Evolutionary conservation across 108 stramenopile species (phyloP).

Genomic region (Nannochloropsis granulata): DNA sequence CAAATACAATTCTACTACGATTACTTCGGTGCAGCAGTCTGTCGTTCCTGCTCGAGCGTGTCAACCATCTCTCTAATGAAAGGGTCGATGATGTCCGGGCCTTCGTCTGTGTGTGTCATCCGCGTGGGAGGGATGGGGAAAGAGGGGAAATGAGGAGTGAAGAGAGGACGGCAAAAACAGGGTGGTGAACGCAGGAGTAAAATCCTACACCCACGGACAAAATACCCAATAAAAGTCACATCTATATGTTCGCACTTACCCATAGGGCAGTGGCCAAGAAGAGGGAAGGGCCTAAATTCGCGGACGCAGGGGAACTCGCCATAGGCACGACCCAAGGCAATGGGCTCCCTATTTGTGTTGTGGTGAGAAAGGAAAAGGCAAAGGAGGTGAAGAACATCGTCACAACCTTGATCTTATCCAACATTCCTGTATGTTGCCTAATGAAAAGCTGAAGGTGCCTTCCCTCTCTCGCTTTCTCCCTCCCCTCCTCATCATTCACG

Average conservation of each 20-base stretch:
- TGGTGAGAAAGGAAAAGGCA: not conserved
- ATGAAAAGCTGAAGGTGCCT: too few relatives aligned
- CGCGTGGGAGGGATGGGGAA: not conserved
- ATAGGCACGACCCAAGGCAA: slow-evolving; percentile 52
- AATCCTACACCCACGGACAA: not conserved
- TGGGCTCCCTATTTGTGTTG: slow-evolving; percentile 51
- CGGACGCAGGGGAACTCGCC: slow-evolving; percentile 23
- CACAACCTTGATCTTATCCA: too few relatives aligned
- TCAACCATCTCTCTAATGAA: not conserved
- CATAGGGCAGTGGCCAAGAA: not conserved
- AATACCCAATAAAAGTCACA: not conserved
- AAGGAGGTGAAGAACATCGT: not conserved
- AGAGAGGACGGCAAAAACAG: not conserved
- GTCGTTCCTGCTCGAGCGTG: not conserved
- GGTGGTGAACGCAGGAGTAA: not conserved
- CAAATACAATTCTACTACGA: too few relatives aligned
- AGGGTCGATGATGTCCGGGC: not conserved
- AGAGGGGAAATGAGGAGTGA: not conserved
- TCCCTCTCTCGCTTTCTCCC: too few relatives aligned
- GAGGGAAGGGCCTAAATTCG: not conserved
- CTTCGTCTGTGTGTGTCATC: not conserved
- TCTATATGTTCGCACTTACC: not conserved
- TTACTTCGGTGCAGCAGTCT: not conserved
- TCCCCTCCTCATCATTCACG: too few relatives aligned
- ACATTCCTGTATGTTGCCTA: too few relatives aligned